Evolutionary conservation across 192 early-diverging fungal genomes (phyloP), one percentile per base, ranked within the genome.

Genomic region (Linnemannia exigua): DNA sequence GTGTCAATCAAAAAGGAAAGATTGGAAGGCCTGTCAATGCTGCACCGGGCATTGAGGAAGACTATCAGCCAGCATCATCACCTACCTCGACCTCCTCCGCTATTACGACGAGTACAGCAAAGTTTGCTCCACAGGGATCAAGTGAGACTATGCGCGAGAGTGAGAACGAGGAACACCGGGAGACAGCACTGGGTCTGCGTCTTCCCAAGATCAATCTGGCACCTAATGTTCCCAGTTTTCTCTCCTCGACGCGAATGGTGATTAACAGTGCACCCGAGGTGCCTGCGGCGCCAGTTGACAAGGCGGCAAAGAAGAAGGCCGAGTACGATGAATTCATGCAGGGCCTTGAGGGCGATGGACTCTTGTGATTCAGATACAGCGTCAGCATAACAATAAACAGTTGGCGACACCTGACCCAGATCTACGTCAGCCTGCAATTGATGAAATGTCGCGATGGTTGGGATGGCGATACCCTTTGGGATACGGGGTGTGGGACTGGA

Each of bases 21-120:
- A 86, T 86, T 61, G 84, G 84, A 8, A 79, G 51, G 31, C 84
- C 84, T 25, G 84, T 86, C 28, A 86, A 86, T 69, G 84, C 84
- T 36, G 84, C 84, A 28, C 84, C 84, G 38, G 78, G 77, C 20
- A 79, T 86, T 25, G 84, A 79, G 41, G 84, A 76, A 8, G 84
- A 80, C 67, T 77, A 79, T n/a, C 20, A 51, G n/a, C n/a, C n/a
- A 47, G 28, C 31, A 41, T 14, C 66, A 5, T 19, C 25, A 8
- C 4, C 51, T 63, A 51, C 50, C 5, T 31, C 71, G 28, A 28
- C 70, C 28, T 66, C 74, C 2, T 61, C 54, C 19, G 22, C 74
- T 9, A 15, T 33, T 25, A 12, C 52, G 1, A 16, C 52, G 31
- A 12, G 25, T 67, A 16, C 41, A 67, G 46, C 33, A 37, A 16